Evolutionary conservation across 345 rosid species (phyloP), one percentile per base, ranked within the genome.

Genomic region (Draba incana): DNA sequence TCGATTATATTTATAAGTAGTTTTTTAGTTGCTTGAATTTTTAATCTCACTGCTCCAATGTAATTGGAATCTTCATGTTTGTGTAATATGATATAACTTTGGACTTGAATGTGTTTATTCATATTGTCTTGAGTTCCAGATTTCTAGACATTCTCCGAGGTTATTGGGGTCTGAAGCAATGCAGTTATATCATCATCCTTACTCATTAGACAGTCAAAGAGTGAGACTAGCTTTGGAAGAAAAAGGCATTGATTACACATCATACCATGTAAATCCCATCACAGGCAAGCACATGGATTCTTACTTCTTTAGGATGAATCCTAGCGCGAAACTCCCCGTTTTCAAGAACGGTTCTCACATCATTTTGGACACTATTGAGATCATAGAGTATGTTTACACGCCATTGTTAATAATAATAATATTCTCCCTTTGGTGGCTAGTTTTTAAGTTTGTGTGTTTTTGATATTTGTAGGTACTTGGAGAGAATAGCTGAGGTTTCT

Each of bases 161-260:
- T 13, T 16, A 44, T 31, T 41, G 47, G 70, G 39, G 70, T 46
- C 3, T 64, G 72, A 62, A 79, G 78, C 57, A 75, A 88, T 93
- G 97, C 98, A 90, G 79, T 85, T 93, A 45, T 90, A 90, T 83
- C 97, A 90, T 75, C 98, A 93, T 75, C 97, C 96, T 4, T 88
- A 66, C 69, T 88, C 97, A 47, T 31, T 88, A 72, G 92, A 93
- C 78, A 84, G 96, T 80, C 97, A 90, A 81, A 88, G 83, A 77
- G 94, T 90, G 61, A 81, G 96, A 65, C 79, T 93, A 31, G 90
- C 90, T 60, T 77, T 87, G 81, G 98, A 93, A 79, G 98, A 93
- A 85, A 88, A 86, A 80, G 88, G 87, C 58, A 80, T 93, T 27
- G 98, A 90, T 65, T 93, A 93, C 79, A 88, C 97, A 56, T 93